Percentiles rank a stretch among this genome's conserved stretches.
These are phyloP conservation scores for Plasmodiophora brassicae DNA, from an alignment of 208 protist genomes.

Conservation along the genomic window DNA sequence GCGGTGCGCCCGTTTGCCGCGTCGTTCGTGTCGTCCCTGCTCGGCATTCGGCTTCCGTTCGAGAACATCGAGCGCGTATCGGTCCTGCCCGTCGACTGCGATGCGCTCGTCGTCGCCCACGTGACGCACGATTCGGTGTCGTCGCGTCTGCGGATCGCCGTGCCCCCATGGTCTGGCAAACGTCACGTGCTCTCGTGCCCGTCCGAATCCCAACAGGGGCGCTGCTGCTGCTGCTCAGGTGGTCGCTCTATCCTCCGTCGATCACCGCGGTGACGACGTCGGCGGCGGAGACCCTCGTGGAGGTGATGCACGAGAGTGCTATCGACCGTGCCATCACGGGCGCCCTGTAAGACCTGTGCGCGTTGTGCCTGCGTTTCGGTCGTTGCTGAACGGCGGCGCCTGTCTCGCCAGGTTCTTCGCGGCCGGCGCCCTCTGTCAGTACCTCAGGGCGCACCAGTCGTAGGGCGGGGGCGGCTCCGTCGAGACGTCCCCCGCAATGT, in stretches of 20 bases:
- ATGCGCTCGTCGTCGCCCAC: neutral
- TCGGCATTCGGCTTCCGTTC: neutral
- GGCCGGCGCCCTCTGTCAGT: neutral
- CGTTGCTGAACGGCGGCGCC: neutral
- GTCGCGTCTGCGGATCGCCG: neutral
- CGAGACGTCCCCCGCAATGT: too few species aligned
- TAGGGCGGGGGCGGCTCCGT: too few species aligned
- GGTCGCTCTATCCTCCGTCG: neutral
- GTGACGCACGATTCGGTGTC: neutral
- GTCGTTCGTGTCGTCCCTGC: neutral
- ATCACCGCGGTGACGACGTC: neutral
- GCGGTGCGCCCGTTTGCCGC: neutral
- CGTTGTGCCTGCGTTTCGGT: neutral
- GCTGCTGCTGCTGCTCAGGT: neutral
- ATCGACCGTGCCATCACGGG: neutral
- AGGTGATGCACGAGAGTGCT: neutral
- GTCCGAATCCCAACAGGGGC: neutral
- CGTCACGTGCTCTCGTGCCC: neutral
- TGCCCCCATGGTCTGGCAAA: neutral
- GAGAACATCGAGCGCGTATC: neutral
- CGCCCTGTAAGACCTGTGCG: too few species aligned
- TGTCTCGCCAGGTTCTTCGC: neutral
- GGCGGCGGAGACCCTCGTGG: neutral
- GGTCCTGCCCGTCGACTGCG: neutral
- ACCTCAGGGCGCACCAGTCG: neutral